Evolutionary conservation across 176 grass and related monocot species (phyloP), one percentile per base, ranked within the genome.

Genomic region (Avena eriantha): DNA sequence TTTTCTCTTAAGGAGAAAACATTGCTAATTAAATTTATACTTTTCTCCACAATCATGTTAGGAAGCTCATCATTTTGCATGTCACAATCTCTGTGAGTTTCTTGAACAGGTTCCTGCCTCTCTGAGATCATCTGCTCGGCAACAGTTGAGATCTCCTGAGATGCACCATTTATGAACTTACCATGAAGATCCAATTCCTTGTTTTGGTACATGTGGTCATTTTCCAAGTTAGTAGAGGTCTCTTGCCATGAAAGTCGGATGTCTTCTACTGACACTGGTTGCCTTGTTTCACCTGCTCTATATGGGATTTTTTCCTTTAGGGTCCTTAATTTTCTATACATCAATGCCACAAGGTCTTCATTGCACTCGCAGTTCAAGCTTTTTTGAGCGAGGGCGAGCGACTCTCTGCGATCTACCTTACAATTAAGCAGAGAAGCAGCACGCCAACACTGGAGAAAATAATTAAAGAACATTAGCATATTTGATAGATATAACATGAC

Each of bases 401-500:
- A 90, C 86, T 95, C 89, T 68, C 50, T 34, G 57, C 26, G 92
- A 82, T 95, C 86, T 48, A 98, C 36, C 66, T 90, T 88, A 63
- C 83, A 88, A 31, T 93, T 92, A 56, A 83, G 89, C 51, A 90
- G 47, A 87, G 89, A 95, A 45, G 93, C 89, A 92, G 91, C 93
- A 77, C 72, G 79, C 95, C 95, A 98, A 80, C 95, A 98, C 93
- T 98, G 78, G 80, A 88, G 60, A 22, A 81, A 43, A 87, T 66
- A 31, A 84, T 54, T 64, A 47, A 63, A 80, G 5, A 80, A 85
- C 12, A 84, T 71, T 63, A 89, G 39, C 31, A 63, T 56, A 19
- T 56, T 56, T 56, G 54, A 21, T 56, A 56, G 18, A 56, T 21
- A 56, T 56, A 19, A 56, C 17, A 56, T 56, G 21, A 21, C 17